Base-by-base conservation (phyloP, 176 grass and related monocot genomes). In the Musa troglodytarum region DNA sequence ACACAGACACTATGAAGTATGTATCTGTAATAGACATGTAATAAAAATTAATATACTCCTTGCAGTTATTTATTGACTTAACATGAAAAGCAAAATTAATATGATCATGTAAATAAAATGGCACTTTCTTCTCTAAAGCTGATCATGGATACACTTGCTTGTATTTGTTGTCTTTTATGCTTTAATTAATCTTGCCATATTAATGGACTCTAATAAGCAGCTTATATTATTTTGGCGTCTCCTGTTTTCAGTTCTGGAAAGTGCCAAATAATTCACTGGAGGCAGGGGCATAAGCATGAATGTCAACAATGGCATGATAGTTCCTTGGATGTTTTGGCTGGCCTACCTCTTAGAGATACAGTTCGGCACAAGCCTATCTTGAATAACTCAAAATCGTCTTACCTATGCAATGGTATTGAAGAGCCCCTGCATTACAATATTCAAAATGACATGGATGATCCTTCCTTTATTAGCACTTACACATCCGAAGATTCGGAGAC, bases 191-290 rank as follows among this genome's bases (percentile, higher is more conserved):
- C 68, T 49, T 52, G 16, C 1, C 22, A 65, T 64, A 26, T 50
- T 51, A n/a, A 70, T 21, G n/a, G 11, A 49, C 52, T 50, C 34
- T 6, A n/a, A n/a, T 10, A 5, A 28, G 19, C 3, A 20, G 10
- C 8, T 43, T 74, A 51, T 52, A 21, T 20, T 52, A n/a, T 69
- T 69, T 50, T 21, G n/a, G 8, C 21, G 58, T 74, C 22, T 17
- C 57, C 63, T 73, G 21, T 66, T 83, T 69, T 75, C 86, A 99
- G 95, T 79, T 99, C 95, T 65, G 95, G 95, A 54, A 99, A 87
- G 82, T 99, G 95, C 65, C 95, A 99, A 90, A 99, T 99, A 86
- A 74, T 81, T 73, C 95, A 99, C 76, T 99, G 95, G 95, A 86
- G 95, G 74, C 91, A 94, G 72, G 95, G 86, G 52, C 95, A 99